Evolutionary conservation across 2,329 filamentous ascomycete genomes (phyloP), one percentile per base, ranked within the genome.

Genomic region (Capronia americana): DNA sequence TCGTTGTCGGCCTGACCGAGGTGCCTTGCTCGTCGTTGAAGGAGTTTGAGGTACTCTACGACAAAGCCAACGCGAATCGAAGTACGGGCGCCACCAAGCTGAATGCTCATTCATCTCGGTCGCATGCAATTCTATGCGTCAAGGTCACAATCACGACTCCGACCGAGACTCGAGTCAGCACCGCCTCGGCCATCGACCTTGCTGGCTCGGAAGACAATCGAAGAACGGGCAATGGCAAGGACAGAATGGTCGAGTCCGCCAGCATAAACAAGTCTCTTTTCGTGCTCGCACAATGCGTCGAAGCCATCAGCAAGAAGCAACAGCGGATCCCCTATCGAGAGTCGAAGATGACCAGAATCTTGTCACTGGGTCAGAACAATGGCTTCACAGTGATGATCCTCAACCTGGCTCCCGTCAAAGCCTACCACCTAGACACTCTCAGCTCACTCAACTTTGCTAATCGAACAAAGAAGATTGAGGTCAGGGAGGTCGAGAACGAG

Each of bases 221-320:
- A 57, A 85, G 94, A 57, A 98, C 94, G 0, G 94, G 97, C 60
- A 98, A 98, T 77, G 92, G 90, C 73, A 95, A 93, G 77, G 93
- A 97, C 77, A 86, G 94, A 28, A 83, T 98, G 76, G 87, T 97
- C n/a, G 94, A 98, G 79, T 97, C 93, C 46, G 93, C 94, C 0
- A 94, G 92, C 74, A 98, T 98, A 83, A 98, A 98, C 85, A 98
- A 97, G 81, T 96, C 92, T 70, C 84, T 98, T 6, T 98, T 98
- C 74, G 93, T 97, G 20, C 82, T 98, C 57, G 94, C 92, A 51
- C 93, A 97, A 77, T 98, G 94, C 74, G 94, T 98, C 61, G 94
- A 98, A 76, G 94, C 94, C 63, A 98, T 98, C 75, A 91, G 90
- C 74, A 88, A 87, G 76, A 89, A 89, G 74, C 86, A 88, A 67